These are phyloP conservation scores for Epichloe aotearoae DNA, from an alignment of 2,329 filamentous ascomycete genomes.

Conservation along the genomic window DNA sequence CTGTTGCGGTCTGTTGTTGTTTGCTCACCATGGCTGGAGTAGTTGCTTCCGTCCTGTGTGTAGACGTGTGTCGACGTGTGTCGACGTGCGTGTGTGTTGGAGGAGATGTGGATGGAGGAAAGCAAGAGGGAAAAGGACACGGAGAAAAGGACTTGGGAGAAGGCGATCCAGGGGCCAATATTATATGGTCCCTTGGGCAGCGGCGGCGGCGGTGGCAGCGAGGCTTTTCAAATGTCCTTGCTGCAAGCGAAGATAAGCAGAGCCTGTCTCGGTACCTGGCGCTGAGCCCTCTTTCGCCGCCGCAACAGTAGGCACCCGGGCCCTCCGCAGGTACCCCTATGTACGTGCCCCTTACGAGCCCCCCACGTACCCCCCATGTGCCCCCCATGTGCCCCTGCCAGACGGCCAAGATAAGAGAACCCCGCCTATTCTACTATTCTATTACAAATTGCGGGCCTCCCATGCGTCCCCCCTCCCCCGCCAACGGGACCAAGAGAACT, in stretches of 20 bases:
- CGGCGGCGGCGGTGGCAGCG: background rate
- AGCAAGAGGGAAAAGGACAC: background rate
- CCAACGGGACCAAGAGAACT: background rate
- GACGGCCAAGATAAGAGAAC: background rate
- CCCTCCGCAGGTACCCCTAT: background rate
- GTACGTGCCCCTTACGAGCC: background rate
- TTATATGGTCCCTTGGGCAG: background rate
- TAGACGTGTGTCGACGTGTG: background rate
- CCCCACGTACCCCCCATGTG: too few relatives aligned
- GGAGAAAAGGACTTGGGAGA: background rate
- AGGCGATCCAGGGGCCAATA: background rate
- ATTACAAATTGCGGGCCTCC: background rate
- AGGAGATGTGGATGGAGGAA: too few relatives aligned
- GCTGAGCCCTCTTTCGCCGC: background rate
- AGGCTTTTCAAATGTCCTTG: background rate
- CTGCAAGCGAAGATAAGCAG: background rate
- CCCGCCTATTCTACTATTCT: background rate
- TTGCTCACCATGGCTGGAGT: conserved; percentile 11
- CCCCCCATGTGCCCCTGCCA: too few relatives aligned
- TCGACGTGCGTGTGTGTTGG: too few relatives aligned
- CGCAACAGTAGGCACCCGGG: background rate
- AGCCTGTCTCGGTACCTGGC: background rate
- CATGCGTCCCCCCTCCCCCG: background rate
- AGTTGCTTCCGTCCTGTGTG: background rate
- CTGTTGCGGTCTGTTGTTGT: background rate